These are phyloP conservation scores for Hydnomerulius pinastri DNA, from an alignment of 768 basidiomycete genomes.

Conservation along the genomic window DNA sequence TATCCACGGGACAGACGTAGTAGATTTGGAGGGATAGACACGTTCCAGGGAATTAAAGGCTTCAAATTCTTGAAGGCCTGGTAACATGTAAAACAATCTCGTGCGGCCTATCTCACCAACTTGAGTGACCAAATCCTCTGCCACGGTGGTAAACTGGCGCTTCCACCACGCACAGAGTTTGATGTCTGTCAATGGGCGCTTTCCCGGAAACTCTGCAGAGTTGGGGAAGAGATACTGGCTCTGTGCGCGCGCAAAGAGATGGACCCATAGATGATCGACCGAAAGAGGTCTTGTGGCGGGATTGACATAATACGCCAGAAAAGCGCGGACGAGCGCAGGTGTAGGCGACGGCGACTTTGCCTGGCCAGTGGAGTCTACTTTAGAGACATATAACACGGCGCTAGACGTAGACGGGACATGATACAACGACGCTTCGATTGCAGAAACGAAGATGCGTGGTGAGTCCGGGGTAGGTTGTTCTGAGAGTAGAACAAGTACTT, in stretches of 20 bases:
- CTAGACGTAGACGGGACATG: constrained; percentile 66
- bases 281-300: constrained; percentile 61
- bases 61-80: constrained; percentile 69
- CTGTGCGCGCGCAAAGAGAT: constrained; percentile 90
- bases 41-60: constrained; percentile 58
- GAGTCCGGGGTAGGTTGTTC: constrained; percentile 54
- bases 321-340: constrained; percentile 60
- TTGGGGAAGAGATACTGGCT: constrained; percentile 94
- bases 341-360: constrained; percentile 66
- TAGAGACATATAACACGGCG: constrained; percentile 86
- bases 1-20: constrained; percentile 47
- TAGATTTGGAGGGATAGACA: constrained; percentile 26
- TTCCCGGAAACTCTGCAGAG: constrained; percentile 66
- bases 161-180: constrained; percentile 95
- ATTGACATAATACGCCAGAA: constrained; percentile 66
- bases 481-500: constrained; percentile 75
- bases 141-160: constrained; percentile 62
- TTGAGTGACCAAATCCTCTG: constrained; percentile 36
- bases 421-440: constrained; percentile 80
- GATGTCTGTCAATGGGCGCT: constrained; percentile 75
- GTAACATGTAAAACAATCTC: constrained; percentile 63
- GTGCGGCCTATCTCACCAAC: background rate
- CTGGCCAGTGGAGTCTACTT: constrained; percentile 93
- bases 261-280: constrained; percentile 68
- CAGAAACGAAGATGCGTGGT: constrained; percentile 67